These are phyloP conservation scores for Xanthoceras sorbifolium DNA, from an alignment of 345 rosid genomes.

Conservation along the genomic window DNA sequence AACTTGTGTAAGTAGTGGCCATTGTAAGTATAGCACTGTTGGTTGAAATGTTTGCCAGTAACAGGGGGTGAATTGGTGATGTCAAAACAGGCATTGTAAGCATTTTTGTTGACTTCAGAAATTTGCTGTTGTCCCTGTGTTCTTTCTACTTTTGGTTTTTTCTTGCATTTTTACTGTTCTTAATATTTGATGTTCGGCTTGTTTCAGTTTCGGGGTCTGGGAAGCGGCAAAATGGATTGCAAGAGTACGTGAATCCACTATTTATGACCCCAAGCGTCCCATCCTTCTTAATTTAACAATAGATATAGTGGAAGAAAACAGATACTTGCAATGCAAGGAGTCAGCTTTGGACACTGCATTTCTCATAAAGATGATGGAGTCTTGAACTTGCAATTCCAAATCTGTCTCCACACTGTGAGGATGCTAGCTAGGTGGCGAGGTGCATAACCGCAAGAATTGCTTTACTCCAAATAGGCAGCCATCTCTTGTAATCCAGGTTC, in stretches of 20 bases:
- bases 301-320: slow-evolving; percentile 88
- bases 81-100: no score
- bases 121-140: no score
- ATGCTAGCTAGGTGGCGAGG: background rate
- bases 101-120: no score
- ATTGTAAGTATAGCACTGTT: no score
- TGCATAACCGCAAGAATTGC: background rate
- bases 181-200: background rate
- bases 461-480: slow-evolving; percentile 1
- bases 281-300: slow-evolving; percentile 67
- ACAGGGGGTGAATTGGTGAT: no score
- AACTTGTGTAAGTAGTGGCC: background rate
- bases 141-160: background rate
- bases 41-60: no score
- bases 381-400: slow-evolving; percentile 25
- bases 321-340: slow-evolving; percentile 74
- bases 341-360: slow-evolving; percentile 77
- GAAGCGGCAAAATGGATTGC: slow-evolving; percentile 95
- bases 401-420: background rate
- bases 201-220: slow-evolving; percentile 88
- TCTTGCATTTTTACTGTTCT: background rate
- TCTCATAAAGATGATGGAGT: slow-evolving; percentile 69
- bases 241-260: slow-evolving; percentile 69
- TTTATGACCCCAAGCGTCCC: slow-evolving; percentile 65
- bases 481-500: no score